These are phyloP conservation scores for Heritiera littoralis DNA, from an alignment of 345 rosid genomes.

Conservation along the genomic window DNA sequence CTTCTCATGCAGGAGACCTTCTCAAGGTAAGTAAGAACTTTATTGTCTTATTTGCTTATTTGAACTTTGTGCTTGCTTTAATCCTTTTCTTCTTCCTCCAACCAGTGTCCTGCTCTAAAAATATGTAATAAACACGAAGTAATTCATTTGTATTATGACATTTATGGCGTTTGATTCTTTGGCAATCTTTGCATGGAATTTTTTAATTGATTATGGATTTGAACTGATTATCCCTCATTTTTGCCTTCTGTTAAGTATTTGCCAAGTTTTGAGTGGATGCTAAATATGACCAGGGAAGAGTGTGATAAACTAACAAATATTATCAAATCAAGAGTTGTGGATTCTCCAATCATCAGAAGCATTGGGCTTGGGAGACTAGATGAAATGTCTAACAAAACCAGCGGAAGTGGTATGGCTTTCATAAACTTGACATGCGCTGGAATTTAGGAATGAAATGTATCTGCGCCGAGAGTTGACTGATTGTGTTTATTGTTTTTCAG, in stretches of 20 bases:
- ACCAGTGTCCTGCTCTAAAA: background rate
- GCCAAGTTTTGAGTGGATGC: conserved; percentile 25
- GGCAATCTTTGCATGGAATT: background rate
- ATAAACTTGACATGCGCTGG: conserved; percentile 20
- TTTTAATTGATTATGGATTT: background rate
- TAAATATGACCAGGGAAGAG: conserved; percentile 71
- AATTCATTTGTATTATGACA: background rate
- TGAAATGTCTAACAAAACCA: conserved; percentile 26
- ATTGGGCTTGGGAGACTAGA: conserved; percentile 30
- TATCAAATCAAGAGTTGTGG: conserved; percentile 71
- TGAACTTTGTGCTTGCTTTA: conserved; percentile 5
- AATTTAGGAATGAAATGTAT: background rate
- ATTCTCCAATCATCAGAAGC: conserved; percentile 33
- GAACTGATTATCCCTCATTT: background rate
- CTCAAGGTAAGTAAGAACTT: conserved; percentile 58
- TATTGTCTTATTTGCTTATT: conserved; percentile 10
- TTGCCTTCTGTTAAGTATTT: conserved; percentile 6
- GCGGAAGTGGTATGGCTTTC: conserved; percentile 43
- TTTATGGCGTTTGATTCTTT: background rate
- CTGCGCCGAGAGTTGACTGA: conserved; percentile 15
- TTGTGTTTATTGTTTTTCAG: conserved; percentile 38
- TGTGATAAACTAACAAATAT: conserved; percentile 58
- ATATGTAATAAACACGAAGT: background rate
- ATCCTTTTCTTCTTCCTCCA: conserved; percentile 5
- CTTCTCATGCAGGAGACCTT: conserved; percentile 76